These are phyloP conservation scores for Sugiyamaella chiloensis DNA, from an alignment of 805 yeast genomes.

Conservation along the genomic window DNA sequence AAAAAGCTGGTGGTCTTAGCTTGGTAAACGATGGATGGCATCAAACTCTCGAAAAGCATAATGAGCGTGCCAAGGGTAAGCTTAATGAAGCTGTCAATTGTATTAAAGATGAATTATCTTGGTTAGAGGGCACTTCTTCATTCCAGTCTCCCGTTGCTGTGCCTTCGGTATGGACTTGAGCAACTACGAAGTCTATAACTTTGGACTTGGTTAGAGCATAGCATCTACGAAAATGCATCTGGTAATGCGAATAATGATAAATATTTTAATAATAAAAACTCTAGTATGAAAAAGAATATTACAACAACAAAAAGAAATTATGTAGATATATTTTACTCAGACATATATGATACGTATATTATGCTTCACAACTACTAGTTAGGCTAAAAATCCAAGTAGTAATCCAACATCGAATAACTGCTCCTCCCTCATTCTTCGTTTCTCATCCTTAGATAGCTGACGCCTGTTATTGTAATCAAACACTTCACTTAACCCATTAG, in stretches of 20 bases:
- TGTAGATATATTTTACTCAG: too few relatives aligned
- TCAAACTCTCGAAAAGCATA: constrained; percentile 43
- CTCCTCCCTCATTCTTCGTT: constrained; percentile 15
- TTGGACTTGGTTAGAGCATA: not conserved
- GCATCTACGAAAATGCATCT: too few relatives aligned
- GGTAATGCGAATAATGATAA: too few relatives aligned
- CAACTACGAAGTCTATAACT: not conserved
- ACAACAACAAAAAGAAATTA: too few relatives aligned
- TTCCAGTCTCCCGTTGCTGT: not conserved
- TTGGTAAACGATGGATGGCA: constrained; percentile 40
- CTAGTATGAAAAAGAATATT: too few relatives aligned
- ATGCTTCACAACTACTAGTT: too few relatives aligned
- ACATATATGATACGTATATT: too few relatives aligned
- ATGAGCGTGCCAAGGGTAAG: constrained; percentile 42
- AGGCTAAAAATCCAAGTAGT: constrained; percentile 13
- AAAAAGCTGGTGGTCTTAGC: constrained; percentile 38
- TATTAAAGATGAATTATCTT: constrained; percentile 39
- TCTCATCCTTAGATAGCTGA: constrained; percentile 18
- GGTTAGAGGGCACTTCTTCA: constrained; percentile 23
- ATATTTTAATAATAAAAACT: too few relatives aligned
- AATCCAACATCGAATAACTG: constrained; percentile 17
- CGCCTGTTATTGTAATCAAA: constrained; percentile 11
- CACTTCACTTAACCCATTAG: constrained; percentile 11
- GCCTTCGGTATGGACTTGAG: constrained; percentile 7
- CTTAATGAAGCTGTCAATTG: constrained; percentile 45